Percentiles rank a stretch among this genome's conserved stretches.
phyloP scores from a whole-genome alignment of 306 rosid genomes.

The Cucurbita argyrosperma region DNA sequence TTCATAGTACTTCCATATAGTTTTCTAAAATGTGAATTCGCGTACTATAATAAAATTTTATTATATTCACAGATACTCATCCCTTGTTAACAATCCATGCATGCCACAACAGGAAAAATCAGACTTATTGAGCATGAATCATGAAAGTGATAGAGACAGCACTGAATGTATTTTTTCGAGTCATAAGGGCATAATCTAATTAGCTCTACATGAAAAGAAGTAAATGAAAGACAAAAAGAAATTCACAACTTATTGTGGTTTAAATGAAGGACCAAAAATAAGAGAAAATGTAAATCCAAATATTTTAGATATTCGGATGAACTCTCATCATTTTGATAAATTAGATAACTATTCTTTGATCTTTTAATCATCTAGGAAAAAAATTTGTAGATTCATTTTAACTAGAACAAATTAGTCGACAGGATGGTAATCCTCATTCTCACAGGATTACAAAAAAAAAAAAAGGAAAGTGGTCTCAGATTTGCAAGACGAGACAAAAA shows the following conservation, averaged over 20 bases:
- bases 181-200: neutral
- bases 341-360: neutral
- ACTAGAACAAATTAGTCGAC: neutral
- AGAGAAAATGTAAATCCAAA: neutral
- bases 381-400: neutral
- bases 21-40: neutral
- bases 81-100: no score
- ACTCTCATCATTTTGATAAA: neutral
- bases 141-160: neutral
- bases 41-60: neutral
- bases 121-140: neutral
- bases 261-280: neutral
- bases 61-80: neutral
- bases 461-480: neutral
- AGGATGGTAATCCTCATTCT: neutral
- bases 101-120: neutral
- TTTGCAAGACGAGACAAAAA: neutral
- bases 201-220: neutral
- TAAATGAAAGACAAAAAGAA: neutral
- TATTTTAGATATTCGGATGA: neutral
- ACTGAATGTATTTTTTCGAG: neutral
- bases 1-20: neutral
- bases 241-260: neutral
- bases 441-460: neutral
- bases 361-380: neutral